Conservation (phyloP, 1,139 yeast genomes). For the Saccharomyces hybrid region DNA sequence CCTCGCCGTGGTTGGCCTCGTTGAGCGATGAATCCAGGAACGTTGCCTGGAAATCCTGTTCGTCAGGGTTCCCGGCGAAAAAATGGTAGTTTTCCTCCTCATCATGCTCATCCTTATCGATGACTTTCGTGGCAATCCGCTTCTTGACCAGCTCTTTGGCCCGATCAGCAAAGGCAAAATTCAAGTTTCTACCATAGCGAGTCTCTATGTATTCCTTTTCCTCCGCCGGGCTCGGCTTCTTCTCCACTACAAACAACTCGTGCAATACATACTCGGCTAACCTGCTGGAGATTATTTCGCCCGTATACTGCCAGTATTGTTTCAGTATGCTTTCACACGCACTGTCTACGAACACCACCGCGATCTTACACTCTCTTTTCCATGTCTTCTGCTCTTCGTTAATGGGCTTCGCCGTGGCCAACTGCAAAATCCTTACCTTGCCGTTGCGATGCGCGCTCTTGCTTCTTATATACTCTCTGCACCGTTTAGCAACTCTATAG, state of each 20-base stretch:
- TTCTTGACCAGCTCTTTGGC: conserved; percentile 69
- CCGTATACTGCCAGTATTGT: conserved; percentile 93
- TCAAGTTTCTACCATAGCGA: conserved; percentile 82
- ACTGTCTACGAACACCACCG: conserved; percentile 60
- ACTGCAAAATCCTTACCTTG: conserved; percentile 64
- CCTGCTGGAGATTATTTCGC: conserved; percentile 92
- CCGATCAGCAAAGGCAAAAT: conserved; percentile 62
- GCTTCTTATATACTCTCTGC: conserved; percentile 63
- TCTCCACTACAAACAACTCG: conserved; percentile 39
- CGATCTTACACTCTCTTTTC: conserved; percentile 58
- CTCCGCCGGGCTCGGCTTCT: conserved; percentile 32
- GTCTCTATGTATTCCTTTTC: conserved; percentile 72
- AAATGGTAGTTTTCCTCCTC: conserved; percentile 31
- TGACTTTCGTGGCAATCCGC: conserved; percentile 66
- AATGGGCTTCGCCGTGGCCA: conserved; percentile 67
- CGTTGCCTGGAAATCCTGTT: neutral
- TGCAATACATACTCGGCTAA: conserved; percentile 76
- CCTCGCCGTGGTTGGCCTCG: neutral
- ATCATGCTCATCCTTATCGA: conserved; percentile 35
- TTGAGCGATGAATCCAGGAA: neutral
- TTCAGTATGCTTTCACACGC: conserved; percentile 56
- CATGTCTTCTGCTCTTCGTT: conserved; percentile 51
- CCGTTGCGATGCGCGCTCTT: conserved; percentile 54
- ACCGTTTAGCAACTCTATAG: conserved; percentile 73
- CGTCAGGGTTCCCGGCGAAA: neutral